Evolutionary conservation across 2,329 filamentous ascomycete genomes (phyloP).

Genomic region (Verticillium longisporum): DNA sequence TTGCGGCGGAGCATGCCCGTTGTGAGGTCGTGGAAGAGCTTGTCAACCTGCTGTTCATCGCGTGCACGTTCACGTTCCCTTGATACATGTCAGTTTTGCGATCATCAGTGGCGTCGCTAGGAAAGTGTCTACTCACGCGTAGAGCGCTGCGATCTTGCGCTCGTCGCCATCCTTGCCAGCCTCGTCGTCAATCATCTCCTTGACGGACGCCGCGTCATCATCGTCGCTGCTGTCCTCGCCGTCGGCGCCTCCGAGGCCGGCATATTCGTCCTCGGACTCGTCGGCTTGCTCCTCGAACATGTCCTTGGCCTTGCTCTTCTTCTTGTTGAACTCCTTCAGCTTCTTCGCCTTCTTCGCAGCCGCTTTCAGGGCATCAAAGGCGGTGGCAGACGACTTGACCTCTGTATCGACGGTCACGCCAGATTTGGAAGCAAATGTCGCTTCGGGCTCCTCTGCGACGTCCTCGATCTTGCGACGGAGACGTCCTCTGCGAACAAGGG

Average conservation of each 20-base stretch:
- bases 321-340: slow-evolving; percentile 65
- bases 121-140: slow-evolving; percentile 62
- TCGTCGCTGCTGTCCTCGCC: slow-evolving; percentile 79
- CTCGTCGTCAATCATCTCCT: slow-evolving; percentile 87
- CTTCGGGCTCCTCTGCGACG: slow-evolving; percentile 30
- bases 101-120: neutral
- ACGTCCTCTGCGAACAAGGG: slow-evolving; percentile 51
- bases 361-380: slow-evolving; percentile 67
- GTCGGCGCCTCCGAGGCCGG: slow-evolving; percentile 81
- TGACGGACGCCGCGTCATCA: slow-evolving; percentile 62
- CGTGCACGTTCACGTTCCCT: slow-evolving; percentile 72
- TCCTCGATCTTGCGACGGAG: slow-evolving; percentile 36
- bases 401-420: neutral
- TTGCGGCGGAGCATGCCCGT: slow-evolving; percentile 82
- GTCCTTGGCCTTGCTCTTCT: slow-evolving; percentile 77
- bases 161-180: slow-evolving; percentile 72
- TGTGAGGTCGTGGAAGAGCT: slow-evolving; percentile 88
- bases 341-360: slow-evolving; percentile 47
- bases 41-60: slow-evolving; percentile 83
- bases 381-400: slow-evolving; percentile 31
- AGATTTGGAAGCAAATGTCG: slow-evolving; percentile 1
- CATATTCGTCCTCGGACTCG: slow-evolving; percentile 97
- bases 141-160: slow-evolving; percentile 74
- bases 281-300: slow-evolving; percentile 92
- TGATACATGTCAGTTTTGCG: slow-evolving; percentile 6